phyloP scores from a whole-genome alignment of 2,329 filamentous ascomycete species.

The Endoconidiophora polonica region DNA sequence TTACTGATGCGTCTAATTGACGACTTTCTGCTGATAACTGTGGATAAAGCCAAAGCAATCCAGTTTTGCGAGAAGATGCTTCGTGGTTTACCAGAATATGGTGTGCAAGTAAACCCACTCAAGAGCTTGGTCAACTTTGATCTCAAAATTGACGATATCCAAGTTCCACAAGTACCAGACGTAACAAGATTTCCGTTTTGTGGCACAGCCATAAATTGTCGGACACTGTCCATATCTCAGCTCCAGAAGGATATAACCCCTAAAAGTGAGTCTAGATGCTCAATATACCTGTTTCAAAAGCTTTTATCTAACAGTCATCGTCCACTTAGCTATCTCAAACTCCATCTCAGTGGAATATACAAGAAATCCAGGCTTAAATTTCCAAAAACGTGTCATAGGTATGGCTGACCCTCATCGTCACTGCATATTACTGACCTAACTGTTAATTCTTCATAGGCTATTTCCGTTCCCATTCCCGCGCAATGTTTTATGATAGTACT shows the following conservation, averaged over 20 bases:
- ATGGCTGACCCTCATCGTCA: constrained; percentile 17
- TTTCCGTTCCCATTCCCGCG: constrained; percentile 73
- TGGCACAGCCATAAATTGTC: constrained; percentile 58
- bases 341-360: constrained; percentile 65
- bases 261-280: constrained; percentile 28
- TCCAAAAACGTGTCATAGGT: constrained; percentile 65
- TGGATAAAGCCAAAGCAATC: constrained; percentile 46
- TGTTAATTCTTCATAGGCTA: constrained; percentile 25
- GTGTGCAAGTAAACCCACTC: constrained; percentile 54
- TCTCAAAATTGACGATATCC: constrained; percentile 34
- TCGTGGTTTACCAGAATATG: constrained; percentile 58
- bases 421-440: background rate
- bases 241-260: constrained; percentile 38
- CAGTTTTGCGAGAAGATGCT: constrained; percentile 71
- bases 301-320: background rate
- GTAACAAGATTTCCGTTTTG: constrained; percentile 66
- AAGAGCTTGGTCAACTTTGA: constrained; percentile 84
- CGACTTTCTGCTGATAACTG: constrained; percentile 81
- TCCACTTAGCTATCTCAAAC: constrained; percentile 33
- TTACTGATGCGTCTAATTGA: constrained; percentile 28
- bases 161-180: constrained; percentile 30
- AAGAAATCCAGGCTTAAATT: constrained; percentile 55
- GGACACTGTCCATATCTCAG: constrained; percentile 57
- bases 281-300: too few species aligned
- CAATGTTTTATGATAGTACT: constrained; percentile 65